These are phyloP conservation scores for Teratosphaeria destructans DNA, from an alignment of 2,329 filamentous ascomycete genomes.

Conservation along the genomic window DNA sequence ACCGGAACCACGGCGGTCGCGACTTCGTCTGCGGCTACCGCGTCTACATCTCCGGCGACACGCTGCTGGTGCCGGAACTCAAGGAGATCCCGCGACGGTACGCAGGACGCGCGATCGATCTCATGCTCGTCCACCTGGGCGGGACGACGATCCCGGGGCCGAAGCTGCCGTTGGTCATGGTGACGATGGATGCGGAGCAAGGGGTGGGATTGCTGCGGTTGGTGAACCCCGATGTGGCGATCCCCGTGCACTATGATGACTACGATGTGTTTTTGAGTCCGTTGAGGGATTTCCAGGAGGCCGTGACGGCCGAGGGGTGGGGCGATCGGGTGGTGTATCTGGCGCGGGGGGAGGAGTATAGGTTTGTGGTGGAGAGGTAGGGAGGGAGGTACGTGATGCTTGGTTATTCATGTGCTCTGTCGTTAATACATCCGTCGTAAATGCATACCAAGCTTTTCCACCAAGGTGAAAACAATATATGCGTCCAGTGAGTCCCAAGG, in stretches of 20 bases:
- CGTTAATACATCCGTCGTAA: not conserved
- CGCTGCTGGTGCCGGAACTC: slow-evolving; percentile 52
- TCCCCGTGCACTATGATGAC: slow-evolving; percentile 56
- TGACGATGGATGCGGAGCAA: slow-evolving; percentile 58
- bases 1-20: slow-evolving; percentile 29
- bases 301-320: slow-evolving; percentile 43
- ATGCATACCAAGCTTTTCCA: not conserved
- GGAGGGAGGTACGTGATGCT: not conserved
- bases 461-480: not conserved
- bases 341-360: slow-evolving; percentile 48
- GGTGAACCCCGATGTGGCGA: slow-evolving; percentile 50
- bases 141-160: slow-evolving; percentile 56
- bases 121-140: slow-evolving; percentile 58
- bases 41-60: slow-evolving; percentile 60
- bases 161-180: slow-evolving; percentile 50
- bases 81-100: slow-evolving; percentile 50
- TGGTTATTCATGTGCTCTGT: not conserved
- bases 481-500: not conserved
- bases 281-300: slow-evolving; percentile 50
- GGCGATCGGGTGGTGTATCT: slow-evolving; percentile 48
- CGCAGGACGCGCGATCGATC: slow-evolving; percentile 45
- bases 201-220: slow-evolving; percentile 50
- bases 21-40: slow-evolving; percentile 27
- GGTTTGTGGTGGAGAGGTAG: slow-evolving; percentile 38
- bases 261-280: slow-evolving; percentile 52